Evolutionary conservation across 192 early-diverging fungal genomes (phyloP).

Genomic region (Anaeromyces robustus): DNA sequence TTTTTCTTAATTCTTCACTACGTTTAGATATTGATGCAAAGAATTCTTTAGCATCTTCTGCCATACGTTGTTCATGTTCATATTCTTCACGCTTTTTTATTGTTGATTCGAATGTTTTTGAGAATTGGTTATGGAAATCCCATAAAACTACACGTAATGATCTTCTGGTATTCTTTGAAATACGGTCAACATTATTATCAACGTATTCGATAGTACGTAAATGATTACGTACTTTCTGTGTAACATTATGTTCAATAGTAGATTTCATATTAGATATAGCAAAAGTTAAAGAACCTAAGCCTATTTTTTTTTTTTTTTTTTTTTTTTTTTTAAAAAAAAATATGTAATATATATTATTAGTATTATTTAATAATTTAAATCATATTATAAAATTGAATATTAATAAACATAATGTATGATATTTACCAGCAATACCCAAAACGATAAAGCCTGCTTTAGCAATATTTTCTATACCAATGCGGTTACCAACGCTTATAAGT

Average conservation of each 20-base stretch:
- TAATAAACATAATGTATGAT: not conserved
- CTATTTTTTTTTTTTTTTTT: conserved; percentile 6
- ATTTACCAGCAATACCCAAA: conserved; percentile 28
- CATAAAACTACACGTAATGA: conserved; percentile 24
- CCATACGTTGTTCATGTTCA: not conserved
- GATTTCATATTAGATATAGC: conserved; percentile 29
- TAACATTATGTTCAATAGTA: conserved; percentile 20
- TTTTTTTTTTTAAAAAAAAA: not conserved
- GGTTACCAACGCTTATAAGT: conserved; percentile 2
- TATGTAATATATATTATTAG: too few species aligned
- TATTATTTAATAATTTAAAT: not conserved
- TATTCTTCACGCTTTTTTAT: conserved; percentile 7
- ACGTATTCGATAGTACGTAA: conserved; percentile 18
- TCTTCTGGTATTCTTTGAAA: conserved; percentile 15
- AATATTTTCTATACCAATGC: conserved; percentile 4
- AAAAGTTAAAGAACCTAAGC: conserved; percentile 31
- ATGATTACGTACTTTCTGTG: conserved; percentile 21
- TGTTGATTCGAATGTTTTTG: conserved; percentile 15
- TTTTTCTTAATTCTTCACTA: not conserved
- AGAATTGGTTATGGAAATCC: conserved; percentile 37
- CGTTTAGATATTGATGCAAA: not conserved
- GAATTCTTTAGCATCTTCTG: not conserved
- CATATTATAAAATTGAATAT: too few species aligned
- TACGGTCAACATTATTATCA: conserved; percentile 13
- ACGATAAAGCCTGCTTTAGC: conserved; percentile 23